These are phyloP conservation scores for Cystobasidium pallidum DNA, from an alignment of 1,284 basidiomycete genomes.

Conservation along the genomic window DNA sequence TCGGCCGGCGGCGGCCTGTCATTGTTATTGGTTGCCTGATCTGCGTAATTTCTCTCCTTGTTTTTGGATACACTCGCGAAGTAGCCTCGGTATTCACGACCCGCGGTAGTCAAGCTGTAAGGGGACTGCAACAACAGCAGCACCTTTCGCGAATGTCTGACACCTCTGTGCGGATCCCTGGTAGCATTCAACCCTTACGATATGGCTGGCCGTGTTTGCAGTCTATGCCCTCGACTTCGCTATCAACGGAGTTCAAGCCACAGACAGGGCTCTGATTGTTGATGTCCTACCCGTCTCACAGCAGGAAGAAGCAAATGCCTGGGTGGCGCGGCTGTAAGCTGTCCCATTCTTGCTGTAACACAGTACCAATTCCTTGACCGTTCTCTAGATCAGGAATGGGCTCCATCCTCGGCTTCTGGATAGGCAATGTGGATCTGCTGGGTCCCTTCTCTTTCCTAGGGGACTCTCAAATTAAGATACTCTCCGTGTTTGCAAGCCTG, in stretches of 20 bases:
- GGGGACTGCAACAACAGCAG: conserved; percentile 16
- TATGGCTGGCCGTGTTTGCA: conserved; percentile 73
- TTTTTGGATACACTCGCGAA: conserved; percentile 55
- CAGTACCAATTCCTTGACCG: not conserved
- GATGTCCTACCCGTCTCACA: conserved; percentile 64
- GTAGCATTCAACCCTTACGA: conserved; percentile 15
- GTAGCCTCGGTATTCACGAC: conserved; percentile 49
- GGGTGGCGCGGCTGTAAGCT: conserved; percentile 82
- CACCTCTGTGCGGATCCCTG: not conserved
- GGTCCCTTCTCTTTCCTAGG: conserved; percentile 63
- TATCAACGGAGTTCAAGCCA: conserved; percentile 87
- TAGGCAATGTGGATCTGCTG: conserved; percentile 50
- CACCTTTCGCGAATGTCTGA: not conserved
- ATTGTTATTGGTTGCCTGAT: conserved; percentile 53
- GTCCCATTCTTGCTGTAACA: not conserved
- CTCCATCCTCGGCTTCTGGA: conserved; percentile 52
- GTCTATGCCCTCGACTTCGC: conserved; percentile 92
- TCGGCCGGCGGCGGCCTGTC: conserved; percentile 57
- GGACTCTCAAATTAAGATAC: conserved; percentile 74
- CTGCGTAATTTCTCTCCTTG: conserved; percentile 53
- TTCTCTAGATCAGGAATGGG: conserved; percentile 35
- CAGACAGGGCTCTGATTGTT: conserved; percentile 79
- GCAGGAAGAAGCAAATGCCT: conserved; percentile 88
- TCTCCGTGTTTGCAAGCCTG: conserved; percentile 60
- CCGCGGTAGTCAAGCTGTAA: conserved; percentile 44